phyloP scores from a whole-genome alignment of 73 alveolate species.

The Symbiodinium natans region DNA sequence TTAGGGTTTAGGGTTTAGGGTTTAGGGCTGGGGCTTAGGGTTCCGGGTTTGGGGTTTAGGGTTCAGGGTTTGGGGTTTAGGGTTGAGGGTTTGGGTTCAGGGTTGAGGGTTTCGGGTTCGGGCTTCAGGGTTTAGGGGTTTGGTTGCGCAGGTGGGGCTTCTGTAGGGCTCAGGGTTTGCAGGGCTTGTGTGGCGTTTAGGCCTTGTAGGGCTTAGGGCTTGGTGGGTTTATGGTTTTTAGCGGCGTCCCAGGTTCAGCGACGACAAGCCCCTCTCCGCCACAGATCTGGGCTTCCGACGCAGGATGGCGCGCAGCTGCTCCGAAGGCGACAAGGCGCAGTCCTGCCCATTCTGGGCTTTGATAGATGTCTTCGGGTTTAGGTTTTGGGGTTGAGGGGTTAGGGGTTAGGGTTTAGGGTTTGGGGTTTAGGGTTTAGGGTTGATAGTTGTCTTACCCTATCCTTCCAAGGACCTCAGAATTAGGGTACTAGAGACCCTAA shows the following conservation, averaged over 20 bases:
- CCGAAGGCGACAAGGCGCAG: neutral
- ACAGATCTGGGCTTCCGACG: neutral
- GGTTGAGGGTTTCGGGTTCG: neutral
- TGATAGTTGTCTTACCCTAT: neutral
- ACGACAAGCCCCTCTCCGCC: neutral
- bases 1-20: too few species aligned
- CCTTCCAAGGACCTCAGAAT: too few species aligned
- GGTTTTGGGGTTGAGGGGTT: neutral
- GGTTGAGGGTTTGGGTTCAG: too few species aligned
- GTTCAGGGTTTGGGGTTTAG: too few species aligned
- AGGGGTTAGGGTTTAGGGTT: neutral
- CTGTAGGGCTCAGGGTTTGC: neutral
- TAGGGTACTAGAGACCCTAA: too few species aligned
- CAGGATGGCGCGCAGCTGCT: neutral
- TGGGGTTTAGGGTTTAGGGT: neutral
- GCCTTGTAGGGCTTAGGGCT: too few species aligned
- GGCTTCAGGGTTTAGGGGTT: neutral
- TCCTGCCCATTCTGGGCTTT: too few species aligned
- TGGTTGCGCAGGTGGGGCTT: too few species aligned
- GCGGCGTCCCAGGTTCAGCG: neutral
- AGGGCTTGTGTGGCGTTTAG: neutral
- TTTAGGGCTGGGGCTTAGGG: too few species aligned
- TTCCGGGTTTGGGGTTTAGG: too few species aligned
- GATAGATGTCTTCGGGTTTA: too few species aligned
- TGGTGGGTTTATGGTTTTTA: too few species aligned